Evolutionary conservation across 495 filamentous ascomycete species (phyloP).

Genomic region (Emericellopsis terricola): DNA sequence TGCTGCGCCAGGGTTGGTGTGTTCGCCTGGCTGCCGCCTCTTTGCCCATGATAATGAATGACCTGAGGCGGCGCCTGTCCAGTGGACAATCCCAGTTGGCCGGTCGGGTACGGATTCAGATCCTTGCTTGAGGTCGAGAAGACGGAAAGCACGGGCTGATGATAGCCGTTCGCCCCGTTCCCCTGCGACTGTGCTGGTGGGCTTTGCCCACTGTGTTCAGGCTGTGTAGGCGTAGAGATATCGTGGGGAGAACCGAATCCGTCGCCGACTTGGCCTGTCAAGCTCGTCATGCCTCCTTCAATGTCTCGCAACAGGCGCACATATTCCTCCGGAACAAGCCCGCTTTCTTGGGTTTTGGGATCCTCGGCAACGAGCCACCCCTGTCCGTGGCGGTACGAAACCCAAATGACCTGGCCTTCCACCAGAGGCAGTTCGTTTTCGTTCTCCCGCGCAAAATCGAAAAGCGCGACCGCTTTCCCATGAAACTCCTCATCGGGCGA

Average conservation of each 20-base stretch:
- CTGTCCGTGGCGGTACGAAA: constrained; percentile 87
- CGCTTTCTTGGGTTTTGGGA: constrained; percentile 68
- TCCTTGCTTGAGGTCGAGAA: constrained; percentile 65
- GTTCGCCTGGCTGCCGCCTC: constrained; percentile 40
- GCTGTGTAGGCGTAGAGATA: constrained; percentile 36
- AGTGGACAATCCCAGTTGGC: constrained; percentile 36
- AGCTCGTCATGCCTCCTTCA: constrained; percentile 42
- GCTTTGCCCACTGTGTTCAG: constrained; percentile 22
- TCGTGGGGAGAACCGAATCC: constrained; percentile 27
- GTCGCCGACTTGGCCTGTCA: constrained; percentile 24
- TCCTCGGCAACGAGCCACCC: constrained; percentile 96
- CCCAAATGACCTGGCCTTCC: constrained; percentile 92
- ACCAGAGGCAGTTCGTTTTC: constrained; percentile 87
- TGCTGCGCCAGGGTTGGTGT: constrained; percentile 33
- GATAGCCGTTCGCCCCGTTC: constrained; percentile 32
- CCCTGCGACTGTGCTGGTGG: constrained; percentile 23
- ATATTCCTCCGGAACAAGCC: constrained; percentile 91
- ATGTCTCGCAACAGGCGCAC: constrained; percentile 87
- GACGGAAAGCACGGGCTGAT: constrained; percentile 49
- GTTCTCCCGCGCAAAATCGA: constrained; percentile 87
- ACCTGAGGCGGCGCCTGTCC: constrained; percentile 43
- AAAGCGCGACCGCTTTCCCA: constrained; percentile 87
- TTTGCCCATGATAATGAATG: constrained; percentile 40
- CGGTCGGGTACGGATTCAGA: constrained; percentile 50
- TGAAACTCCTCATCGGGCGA: constrained; percentile 96